Evolutionary conservation across 2,329 filamentous ascomycete genomes (phyloP), one percentile per base, ranked within the genome.

Genomic region (Aureobasidium subglaciale): DNA sequence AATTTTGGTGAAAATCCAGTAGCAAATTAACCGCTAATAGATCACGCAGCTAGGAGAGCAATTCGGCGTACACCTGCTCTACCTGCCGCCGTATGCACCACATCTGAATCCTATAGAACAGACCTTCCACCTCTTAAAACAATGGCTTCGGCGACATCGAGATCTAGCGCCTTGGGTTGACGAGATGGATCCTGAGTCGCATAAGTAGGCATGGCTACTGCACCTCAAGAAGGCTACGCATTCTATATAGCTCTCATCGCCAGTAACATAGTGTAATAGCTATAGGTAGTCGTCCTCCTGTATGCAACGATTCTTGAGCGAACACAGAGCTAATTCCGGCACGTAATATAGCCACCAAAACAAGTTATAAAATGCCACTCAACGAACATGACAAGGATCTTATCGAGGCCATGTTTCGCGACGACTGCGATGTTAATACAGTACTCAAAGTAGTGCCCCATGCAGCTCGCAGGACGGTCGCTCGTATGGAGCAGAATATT

Each of bases 51-150:
- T 45, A 13, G 18, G 41, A 29, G 22, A 16, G 13, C 20, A 45
- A 13, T 20, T 24, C 5, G 41, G 41, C n/a, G 13, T 45, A 4
- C 4, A 9, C 24, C 22, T 45, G 20, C 24, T 45, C 15, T 45
- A 45, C 24, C 41, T 45, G 41, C 41, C 41, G 11, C 41, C 41
- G 5, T 45, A 45, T 29, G 27, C 41, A 18, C 41, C 41, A 24
- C 22, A 45, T 24, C 41, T 45, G 6, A 45, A 45, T 16, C 41
- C 22, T 30, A 45, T 45, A 8, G 24, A 45, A 16, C 20, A 27
- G 24, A 27, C 41, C n/a, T 45, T 45, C 41, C 41, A 45, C 24
- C 41, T 45, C 24, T 45, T 45, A n/a, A 45, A 45, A 15, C 41
- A 45, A 13, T 45, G 41, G 41, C 15, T 45, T 2, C 41, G 41